Percentiles rank a stretch among this genome's conserved stretches.
phyloP scores from a whole-genome alignment of 2,329 filamentous ascomycete species.

The Aspergillus japonicus region DNA sequence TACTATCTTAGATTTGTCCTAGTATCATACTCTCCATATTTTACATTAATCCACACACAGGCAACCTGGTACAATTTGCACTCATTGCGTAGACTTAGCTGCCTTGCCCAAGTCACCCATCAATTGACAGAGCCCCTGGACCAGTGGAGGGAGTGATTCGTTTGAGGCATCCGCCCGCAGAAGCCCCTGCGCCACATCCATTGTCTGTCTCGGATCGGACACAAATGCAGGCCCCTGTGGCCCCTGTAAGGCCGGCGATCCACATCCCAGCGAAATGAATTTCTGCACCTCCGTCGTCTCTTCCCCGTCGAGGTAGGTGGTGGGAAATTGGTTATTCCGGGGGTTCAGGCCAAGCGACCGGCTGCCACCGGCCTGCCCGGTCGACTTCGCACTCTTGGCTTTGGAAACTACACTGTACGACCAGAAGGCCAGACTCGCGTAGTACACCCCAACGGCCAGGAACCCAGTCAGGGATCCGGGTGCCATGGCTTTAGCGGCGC shows the following conservation, averaged over 20 bases:
- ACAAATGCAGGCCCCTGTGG: conserved; percentile 39
- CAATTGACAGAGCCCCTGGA: conserved; percentile 65
- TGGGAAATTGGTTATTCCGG: conserved; percentile 19
- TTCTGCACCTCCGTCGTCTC: conserved; percentile 54
- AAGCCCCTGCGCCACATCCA: conserved; percentile 59
- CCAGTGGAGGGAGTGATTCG: conserved; percentile 55
- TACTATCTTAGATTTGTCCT: too few species aligned
- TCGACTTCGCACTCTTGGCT: conserved; percentile 29
- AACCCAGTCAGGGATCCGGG: conserved; percentile 61
- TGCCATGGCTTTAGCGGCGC: conserved; percentile 58
- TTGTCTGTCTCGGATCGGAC: conserved; percentile 58
- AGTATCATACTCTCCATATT: background rate
- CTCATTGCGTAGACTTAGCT: conserved; percentile 3
- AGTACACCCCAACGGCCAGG: conserved; percentile 67
- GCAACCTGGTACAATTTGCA: too few species aligned
- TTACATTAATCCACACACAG: background rate
- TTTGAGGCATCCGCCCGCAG: conserved; percentile 56
- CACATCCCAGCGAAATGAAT: conserved; percentile 59
- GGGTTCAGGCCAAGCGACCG: conserved; percentile 1
- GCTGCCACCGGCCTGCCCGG: background rate
- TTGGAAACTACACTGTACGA: conserved; percentile 61
- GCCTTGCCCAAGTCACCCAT: conserved; percentile 42
- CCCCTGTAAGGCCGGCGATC: conserved; percentile 52
- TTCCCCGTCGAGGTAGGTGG: conserved; percentile 57
- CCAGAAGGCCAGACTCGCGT: conserved; percentile 69